Evolutionary conservation across 2,329 filamentous ascomycete species (phyloP).

Genomic region (Fusarium verticillioides): DNA sequence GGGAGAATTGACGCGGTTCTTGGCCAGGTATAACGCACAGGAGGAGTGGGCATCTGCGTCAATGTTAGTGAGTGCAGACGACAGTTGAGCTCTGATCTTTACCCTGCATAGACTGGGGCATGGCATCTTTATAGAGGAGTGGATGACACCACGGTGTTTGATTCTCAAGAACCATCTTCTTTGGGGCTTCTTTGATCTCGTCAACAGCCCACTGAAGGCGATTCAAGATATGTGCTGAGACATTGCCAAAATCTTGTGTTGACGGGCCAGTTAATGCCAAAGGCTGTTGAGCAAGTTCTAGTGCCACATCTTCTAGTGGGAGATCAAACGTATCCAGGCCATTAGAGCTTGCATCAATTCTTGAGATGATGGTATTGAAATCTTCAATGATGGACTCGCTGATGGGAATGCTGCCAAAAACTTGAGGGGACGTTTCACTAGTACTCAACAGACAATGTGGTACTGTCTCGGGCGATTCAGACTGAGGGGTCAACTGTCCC

Average conservation of each 20-base stretch:
- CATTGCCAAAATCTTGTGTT: slow-evolving; percentile 32
- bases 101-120: slow-evolving; percentile 65
- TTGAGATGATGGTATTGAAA: slow-evolving; percentile 31
- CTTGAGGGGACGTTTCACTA: slow-evolving; percentile 5
- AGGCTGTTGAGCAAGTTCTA: slow-evolving; percentile 40
- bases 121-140: slow-evolving; percentile 60
- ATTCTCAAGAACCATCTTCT: slow-evolving; percentile 60
- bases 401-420: not conserved
- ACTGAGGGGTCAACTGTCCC: not conserved
- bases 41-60: slow-evolving; percentile 61
- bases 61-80: not conserved
- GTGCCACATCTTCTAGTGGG: slow-evolving; percentile 22
- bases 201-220: slow-evolving; percentile 59
- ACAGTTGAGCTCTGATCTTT: not conserved
- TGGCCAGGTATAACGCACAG: slow-evolving; percentile 64
- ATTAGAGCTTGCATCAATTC: slow-evolving; percentile 25
- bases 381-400: slow-evolving; percentile 9
- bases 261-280: slow-evolving; percentile 39
- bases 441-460: slow-evolving; percentile 18
- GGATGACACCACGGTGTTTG: slow-evolving; percentile 65
- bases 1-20: slow-evolving; percentile 58
- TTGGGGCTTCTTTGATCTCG: slow-evolving; percentile 61
- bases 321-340: slow-evolving; percentile 21
- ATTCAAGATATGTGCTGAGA: slow-evolving; percentile 43
- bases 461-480: slow-evolving; percentile 1